These are phyloP conservation scores for Volvox africanus DNA, from an alignment of 139 green algal genomes.

Conservation along the genomic window DNA sequence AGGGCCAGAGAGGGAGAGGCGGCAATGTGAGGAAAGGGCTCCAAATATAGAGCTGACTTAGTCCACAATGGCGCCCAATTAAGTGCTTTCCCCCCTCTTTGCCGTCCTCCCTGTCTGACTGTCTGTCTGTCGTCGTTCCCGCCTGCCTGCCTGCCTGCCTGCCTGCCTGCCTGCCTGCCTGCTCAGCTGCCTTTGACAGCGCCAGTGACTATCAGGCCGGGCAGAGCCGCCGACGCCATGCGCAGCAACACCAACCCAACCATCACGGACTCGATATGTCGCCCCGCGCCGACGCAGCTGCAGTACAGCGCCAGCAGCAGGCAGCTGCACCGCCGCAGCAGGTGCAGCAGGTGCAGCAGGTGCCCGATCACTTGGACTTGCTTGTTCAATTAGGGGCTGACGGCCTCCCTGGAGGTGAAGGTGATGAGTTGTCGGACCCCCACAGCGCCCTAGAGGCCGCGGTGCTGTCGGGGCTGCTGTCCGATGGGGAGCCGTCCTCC, in stretches of 20 bases:
- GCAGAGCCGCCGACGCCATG: not conserved
- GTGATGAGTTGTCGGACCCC: not conserved
- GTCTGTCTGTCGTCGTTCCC: no score
- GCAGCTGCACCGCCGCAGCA: not conserved
- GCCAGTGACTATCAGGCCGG: not conserved
- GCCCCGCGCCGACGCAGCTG: not conserved
- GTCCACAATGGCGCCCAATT: no score
- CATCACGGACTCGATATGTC: not conserved
- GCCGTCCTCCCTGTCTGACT: no score
- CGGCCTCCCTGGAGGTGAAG: not conserved
- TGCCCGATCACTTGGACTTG: not conserved
- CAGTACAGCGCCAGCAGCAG: not conserved
- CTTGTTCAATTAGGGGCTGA: not conserved
- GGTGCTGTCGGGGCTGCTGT: constrained; percentile 33
- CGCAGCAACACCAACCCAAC: not conserved
- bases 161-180: no score
- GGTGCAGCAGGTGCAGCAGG: not conserved
- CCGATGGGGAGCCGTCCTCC: constrained; percentile 9
- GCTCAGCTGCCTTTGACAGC: constrained; percentile 1
- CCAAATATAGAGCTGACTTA: no score
- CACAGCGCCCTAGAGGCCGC: constrained; percentile 31
- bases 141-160: no score
- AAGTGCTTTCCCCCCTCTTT: no score
- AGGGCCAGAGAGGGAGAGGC: no score
- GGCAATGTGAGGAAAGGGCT: no score